Evolutionary conservation across 495 filamentous ascomycete genomes (phyloP).

Genomic region (Extremus antarcticus): DNA sequence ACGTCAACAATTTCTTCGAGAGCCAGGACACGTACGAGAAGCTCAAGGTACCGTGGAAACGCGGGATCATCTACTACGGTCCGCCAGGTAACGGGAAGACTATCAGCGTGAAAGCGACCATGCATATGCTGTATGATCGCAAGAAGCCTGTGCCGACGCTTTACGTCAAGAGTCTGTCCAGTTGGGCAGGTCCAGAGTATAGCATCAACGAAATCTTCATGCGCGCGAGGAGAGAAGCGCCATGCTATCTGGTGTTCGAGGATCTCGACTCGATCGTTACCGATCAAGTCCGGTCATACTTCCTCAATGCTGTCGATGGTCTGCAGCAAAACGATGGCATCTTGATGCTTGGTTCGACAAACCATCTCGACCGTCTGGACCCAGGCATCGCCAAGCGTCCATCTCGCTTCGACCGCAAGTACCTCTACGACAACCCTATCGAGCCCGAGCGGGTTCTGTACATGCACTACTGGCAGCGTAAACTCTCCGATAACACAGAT

Average conservation of each 20-base stretch:
- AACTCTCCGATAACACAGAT: conserved; percentile 28
- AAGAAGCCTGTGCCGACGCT: conserved; percentile 29
- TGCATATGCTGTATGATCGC: conserved; percentile 29
- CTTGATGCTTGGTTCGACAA: conserved; percentile 35
- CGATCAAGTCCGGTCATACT: conserved; percentile 30
- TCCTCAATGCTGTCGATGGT: conserved; percentile 34
- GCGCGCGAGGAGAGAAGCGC: conserved; percentile 29
- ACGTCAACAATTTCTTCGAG: conserved; percentile 52
- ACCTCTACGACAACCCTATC: conserved; percentile 30
- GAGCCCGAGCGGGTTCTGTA: conserved; percentile 25
- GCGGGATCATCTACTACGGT: conserved; percentile 49
- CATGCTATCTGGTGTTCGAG: conserved; percentile 35
- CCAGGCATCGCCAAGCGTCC: conserved; percentile 34
- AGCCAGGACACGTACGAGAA: conserved; percentile 40
- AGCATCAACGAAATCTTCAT: conserved; percentile 28
- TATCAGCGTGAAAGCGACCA: conserved; percentile 34
- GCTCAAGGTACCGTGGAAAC: conserved; percentile 56
- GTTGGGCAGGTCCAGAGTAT: conserved; percentile 28
- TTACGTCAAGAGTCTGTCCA: conserved; percentile 27
- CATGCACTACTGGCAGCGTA: conserved; percentile 30
- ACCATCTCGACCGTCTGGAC: conserved; percentile 33
- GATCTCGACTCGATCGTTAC: conserved; percentile 33
- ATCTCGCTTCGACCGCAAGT: conserved; percentile 32
- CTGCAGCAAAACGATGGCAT: conserved; percentile 33
- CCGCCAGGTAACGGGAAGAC: conserved; percentile 41